Base-by-base conservation (phyloP, 495 filamentous ascomycete species). In the Xylaria nigripes region DNA sequence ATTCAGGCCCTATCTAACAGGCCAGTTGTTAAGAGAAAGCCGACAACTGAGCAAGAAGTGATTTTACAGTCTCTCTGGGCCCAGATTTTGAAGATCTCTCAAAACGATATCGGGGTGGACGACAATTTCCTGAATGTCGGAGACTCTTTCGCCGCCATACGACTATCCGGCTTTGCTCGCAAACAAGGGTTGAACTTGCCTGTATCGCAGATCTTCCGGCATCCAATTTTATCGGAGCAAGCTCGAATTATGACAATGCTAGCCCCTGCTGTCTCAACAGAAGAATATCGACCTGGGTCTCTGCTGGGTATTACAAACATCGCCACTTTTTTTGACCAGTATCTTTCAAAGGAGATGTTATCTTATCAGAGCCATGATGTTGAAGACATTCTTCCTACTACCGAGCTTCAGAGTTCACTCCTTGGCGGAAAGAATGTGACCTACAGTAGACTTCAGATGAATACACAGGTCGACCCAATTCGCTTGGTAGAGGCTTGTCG, bases 91-190 rank as follows among this genome's bases (percentile, higher is more conserved):
- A 50, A 52, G 13, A 45, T 70, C 1, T 1, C 32, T 13, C 12
- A 34, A 10, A 41, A 71, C 4, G 34, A 53, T 10, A 72, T 83
- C 45, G 64, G 68, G 4, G 21, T 72, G n/a, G 59, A 75, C 22
- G 68, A 78, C 55, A 74, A 70, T 38, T 86, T 86, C 63, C 61
- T 85, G 22, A 68, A 63, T 10, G 62, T 84, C 5, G 82, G 82
- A 50, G 82, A 86, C 54, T 85, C 82, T 0, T 79, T 86, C 45
- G 73, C 74, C 15, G 81, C 80, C 0, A 84, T 86, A 68, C 74
- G 73, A 57, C 71, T 84, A 55, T 79, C 77, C 21, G 70, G 73
- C 15, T 68, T 69, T 53, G 76, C 72, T 25, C 69, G 76, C 13
- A 74, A 71, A 55, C 21, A 22, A 1, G 44, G 51, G 13, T 3